Base-by-base conservation (phyloP, 169 alveolate genomes). In the Cryptosporidium ryanae region DNA sequence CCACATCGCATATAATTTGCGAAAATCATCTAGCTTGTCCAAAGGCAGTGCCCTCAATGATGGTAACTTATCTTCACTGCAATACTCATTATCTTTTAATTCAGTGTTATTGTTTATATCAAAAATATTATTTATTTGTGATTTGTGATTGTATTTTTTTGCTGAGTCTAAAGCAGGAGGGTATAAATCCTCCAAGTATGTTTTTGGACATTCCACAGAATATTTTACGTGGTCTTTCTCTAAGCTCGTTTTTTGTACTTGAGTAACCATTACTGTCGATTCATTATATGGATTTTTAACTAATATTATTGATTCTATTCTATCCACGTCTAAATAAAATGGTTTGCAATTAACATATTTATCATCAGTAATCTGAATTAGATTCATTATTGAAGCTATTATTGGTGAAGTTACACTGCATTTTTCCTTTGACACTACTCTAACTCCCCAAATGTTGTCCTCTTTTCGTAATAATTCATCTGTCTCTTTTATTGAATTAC, bases 1-100 rank as follows among this genome's bases (percentile, higher is more conserved):
- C 87, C 87, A 76, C 87, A 76, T 76, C 17, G 87, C 68, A 76
- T 76, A 76, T 61, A 76, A 76, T 49, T 76, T 76, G 25, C 87
- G 48, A 21, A 76, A 76, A 76, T 76, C 87, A 57, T 61, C 64
- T 34, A 76, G 63, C 38, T 76, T 76, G 21, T 59, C 71, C 13
- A 48, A 12, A 21, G 87, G 76, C 23, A 76, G 52, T 23, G 87
- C 87, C 25, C 76, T 76, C 25, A 76, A 25, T 8, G 52, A 38
- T 38, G 87, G 68, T 43, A 44, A 55, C 0, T 76, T 76, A 8
- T 54, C 44, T 59, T 43, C 64, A 1, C 7, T 29, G 18, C 7
- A 4, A 1, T 23, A 31, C 25, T 48, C 66, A 3, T 52, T 68
- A 21, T 32, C 52, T 38, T 59, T 31, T 8, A 34, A 32, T 57